Base-by-base conservation (phyloP, 2,329 filamentous ascomycete genomes). In the Periconia digitata region DNA sequence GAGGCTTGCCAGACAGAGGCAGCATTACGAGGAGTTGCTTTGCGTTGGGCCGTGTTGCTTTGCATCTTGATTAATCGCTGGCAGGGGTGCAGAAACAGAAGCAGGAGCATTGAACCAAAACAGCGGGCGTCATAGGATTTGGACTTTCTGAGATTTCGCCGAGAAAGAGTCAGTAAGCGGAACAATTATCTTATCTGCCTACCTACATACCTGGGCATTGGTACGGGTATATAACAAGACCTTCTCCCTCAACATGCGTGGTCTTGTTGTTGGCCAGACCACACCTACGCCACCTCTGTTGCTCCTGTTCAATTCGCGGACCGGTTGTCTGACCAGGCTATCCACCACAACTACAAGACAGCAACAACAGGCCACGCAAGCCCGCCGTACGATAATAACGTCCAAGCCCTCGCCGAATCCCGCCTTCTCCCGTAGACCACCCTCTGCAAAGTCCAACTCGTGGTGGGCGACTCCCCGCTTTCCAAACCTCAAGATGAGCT, bases 401-500 rank as follows among this genome's bases (percentile, higher is more conserved):
- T 32, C n/a, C 27, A 32, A 32, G 27, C 27, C 4, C 27, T 13
- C 27, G 27, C n/a, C 27, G 27, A 13, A 10, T 10, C n/a, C 27
- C 10, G 27, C 27, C 27, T 32, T 32, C 27, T 32, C 27, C 10
- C 27, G 27, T 12, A 32, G n/a, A 32, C n/a, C 27, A 10, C 4
- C 4, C n/a, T 32, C 27, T 32, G 27, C 27, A n/a, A n/a, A n/a
- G 4, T 32, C 27, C 8, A 10, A 15, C 27, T 21, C 40, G 16
- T 49, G 54, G 37, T 62, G 59, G 60, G 56, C 60, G 22, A 53
- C 45, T 24, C 61, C 62, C 6, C 50, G 46, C 12, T 66, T 66
- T 40, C 47, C 39, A 10, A 59, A 61, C 8, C 51, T 58, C 39
- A 68, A 60, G 44, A 70, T 70, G 67, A 69, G 66, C 37, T 64